These are phyloP conservation scores for Aspergillus quadricinctus DNA, from an alignment of 2,329 filamentous ascomycete genomes.

Conservation along the genomic window DNA sequence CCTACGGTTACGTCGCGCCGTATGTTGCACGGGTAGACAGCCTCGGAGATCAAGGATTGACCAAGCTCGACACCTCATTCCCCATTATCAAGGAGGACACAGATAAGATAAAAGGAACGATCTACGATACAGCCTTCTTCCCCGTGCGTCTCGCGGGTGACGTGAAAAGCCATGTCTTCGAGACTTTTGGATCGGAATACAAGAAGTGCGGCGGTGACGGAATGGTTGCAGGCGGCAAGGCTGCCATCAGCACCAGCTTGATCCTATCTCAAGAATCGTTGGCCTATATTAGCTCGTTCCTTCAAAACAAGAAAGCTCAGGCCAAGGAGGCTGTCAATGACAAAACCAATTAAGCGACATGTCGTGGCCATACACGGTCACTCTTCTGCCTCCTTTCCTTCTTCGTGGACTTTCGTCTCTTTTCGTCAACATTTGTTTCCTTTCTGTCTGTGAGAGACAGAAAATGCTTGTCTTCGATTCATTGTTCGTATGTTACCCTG, in stretches of 20 bases:
- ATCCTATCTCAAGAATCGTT: constrained; percentile 64
- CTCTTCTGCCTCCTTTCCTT: background rate
- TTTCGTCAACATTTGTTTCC: constrained; percentile 5
- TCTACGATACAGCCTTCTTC: constrained; percentile 58
- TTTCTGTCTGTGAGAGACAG: background rate
- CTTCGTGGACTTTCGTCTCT: constrained; percentile 13
- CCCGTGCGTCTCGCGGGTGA: constrained; percentile 61
- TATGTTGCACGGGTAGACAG: constrained; percentile 80
- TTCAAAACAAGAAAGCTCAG: constrained; percentile 61
- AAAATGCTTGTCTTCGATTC: background rate
- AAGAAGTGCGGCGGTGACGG: constrained; percentile 52
- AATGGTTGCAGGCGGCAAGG: constrained; percentile 65
- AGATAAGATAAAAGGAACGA: constrained; percentile 61
- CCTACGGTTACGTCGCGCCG: constrained; percentile 76
- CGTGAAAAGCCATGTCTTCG: constrained; percentile 45
- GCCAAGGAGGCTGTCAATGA: constrained; percentile 54
- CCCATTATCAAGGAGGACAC: constrained; percentile 73
- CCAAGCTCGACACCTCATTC: constrained; percentile 64
- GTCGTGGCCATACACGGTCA: background rate
- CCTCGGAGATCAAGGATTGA: constrained; percentile 68
- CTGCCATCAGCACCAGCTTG: constrained; percentile 62
- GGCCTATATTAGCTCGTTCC: constrained; percentile 55
- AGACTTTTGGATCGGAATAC: constrained; percentile 43
- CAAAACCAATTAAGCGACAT: constrained; percentile 25
- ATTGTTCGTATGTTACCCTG: background rate